Conservation (phyloP, 2,329 filamentous ascomycete genomes). For the Aspergillus sp. region DNA sequence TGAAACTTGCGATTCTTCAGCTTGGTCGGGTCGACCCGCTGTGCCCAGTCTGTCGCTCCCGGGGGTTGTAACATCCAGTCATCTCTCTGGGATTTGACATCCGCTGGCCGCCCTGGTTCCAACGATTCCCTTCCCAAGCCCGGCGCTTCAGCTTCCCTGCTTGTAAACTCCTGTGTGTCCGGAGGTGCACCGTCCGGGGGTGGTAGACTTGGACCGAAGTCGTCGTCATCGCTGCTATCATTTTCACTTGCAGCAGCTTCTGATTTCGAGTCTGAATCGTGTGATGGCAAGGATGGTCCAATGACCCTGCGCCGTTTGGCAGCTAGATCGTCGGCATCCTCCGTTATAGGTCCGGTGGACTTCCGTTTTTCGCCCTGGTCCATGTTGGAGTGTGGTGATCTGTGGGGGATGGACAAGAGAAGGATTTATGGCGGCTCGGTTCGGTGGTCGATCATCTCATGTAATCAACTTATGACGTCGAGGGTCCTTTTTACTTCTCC, state of each 20-base stretch:
- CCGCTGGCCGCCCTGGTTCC: neutral
- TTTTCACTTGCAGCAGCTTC: conserved; percentile 21
- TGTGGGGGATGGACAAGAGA: no score
- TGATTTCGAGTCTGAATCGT: conserved; percentile 12
- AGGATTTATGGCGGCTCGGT: no score
- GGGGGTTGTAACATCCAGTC: conserved; percentile 81
- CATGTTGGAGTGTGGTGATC: neutral
- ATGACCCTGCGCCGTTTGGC: conserved; percentile 52
- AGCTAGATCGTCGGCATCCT: neutral
- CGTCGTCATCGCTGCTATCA: conserved; percentile 36
- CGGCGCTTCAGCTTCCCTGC: neutral
- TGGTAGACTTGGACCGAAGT: conserved; percentile 43
- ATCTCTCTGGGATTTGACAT: conserved; percentile 61
- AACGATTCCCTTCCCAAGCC: conserved; percentile 24
- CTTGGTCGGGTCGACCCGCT: conserved; percentile 77
- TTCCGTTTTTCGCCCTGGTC: conserved; percentile 3
- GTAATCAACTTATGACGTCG: no score
- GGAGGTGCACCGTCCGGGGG: conserved; percentile 20
- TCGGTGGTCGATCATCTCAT: no score
- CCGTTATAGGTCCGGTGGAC: neutral
- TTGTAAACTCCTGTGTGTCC: neutral
- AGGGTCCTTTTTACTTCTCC: no score
- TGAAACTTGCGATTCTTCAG: conserved; percentile 80
- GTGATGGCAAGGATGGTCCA: conserved; percentile 55
- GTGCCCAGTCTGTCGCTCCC: conserved; percentile 50